These are phyloP conservation scores for Mycena filopes DNA, from an alignment of 768 basidiomycete genomes.

Conservation along the genomic window DNA sequence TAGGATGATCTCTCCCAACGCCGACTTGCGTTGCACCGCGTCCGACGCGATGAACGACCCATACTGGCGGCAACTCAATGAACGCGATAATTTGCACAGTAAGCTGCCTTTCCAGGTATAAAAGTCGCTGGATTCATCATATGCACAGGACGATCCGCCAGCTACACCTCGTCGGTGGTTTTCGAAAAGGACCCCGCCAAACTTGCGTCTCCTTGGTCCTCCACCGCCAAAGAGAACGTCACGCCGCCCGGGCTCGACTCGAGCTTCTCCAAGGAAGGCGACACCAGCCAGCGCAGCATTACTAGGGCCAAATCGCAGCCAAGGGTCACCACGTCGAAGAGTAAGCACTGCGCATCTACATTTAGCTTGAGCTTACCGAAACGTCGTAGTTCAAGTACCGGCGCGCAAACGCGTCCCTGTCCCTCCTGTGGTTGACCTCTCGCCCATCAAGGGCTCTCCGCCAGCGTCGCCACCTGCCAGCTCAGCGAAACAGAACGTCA, in stretches of 20 bases:
- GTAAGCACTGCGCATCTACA: conserved; percentile 40
- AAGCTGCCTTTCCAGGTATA: conserved; percentile 27
- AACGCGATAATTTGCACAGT: conserved; percentile 53
- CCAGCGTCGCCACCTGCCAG: conserved; percentile 49
- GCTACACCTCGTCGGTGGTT: conserved; percentile 57
- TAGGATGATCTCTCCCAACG: conserved; percentile 85
- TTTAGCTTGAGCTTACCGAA: conserved; percentile 5
- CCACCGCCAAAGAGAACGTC: conserved; percentile 43
- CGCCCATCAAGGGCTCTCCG: conserved; percentile 67
- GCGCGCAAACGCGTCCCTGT: conserved; percentile 51
- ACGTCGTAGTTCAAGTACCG: conserved; percentile 39
- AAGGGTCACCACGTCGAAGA: conserved; percentile 49
- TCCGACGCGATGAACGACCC: conserved; percentile 70
- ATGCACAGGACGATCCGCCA: conserved; percentile 56
- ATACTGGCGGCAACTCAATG: conserved; percentile 65
- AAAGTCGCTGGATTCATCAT: conserved; percentile 12
- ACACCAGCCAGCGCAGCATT: conserved; percentile 36
- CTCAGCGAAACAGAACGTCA: conserved; percentile 50
- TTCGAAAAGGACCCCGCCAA: conserved; percentile 62
- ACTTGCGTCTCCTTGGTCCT: conserved; percentile 49
- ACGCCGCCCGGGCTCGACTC: conserved; percentile 48
- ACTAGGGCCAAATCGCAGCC: conserved; percentile 58
- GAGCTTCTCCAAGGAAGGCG: conserved; percentile 22
- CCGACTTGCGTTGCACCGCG: conserved; percentile 81
- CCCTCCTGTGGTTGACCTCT: conserved; percentile 51